Base-by-base conservation (phyloP, 2,329 filamentous ascomycete species). In the Venturia carpophila region DNA sequence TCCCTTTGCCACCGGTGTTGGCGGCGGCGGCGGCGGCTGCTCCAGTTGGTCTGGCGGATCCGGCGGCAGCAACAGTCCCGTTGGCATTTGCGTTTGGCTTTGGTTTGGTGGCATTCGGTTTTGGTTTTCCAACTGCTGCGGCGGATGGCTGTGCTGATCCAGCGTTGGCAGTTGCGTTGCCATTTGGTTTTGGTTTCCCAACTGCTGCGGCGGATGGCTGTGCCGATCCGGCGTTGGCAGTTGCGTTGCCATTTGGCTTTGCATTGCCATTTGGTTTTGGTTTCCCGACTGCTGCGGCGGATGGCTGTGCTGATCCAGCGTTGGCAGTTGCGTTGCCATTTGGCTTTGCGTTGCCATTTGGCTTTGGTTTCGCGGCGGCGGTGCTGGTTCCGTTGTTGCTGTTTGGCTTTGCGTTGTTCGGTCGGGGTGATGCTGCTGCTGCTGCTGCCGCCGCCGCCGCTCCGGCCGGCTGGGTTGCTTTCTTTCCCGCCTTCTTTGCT, bases 401-500 rank as follows among this genome's bases (percentile, higher is more conserved):
- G 30, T 34, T 34, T 34, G 30, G 30, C 6, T 34, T 34, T 34
- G 30, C 30, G 30, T 34, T 34, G 30, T 34, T 34, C 3, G 30
- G 30, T 34, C 30, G 30, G 3, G 30, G 30, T 3, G 30, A 34
- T 34, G 30, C 30, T 34, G 30, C 21, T 24, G 17, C 19, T 6
- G 45, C 45, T 17, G 49, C 24, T 5, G 49, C 27, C 17, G 3
- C 49, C 1, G 49, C 17, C 11, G 52, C 27, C 7, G 52, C 52
- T 21, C 27, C 52, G 15, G 27, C 30, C n/a, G 27, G 52, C 10
- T 37, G 19, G 30, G 3, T 58, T 1, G 27, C 49, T 19, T 56
- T 34, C 30, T 37, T 37, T 30, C 24, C 52, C 27, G 52, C 52
- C n/a, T 58, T 58, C 52, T 58, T 58, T 58, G 30, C 52, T 37